Evolutionary conservation across 345 rosid genomes (phyloP).

Genomic region (Euphorbia lathyris): DNA sequence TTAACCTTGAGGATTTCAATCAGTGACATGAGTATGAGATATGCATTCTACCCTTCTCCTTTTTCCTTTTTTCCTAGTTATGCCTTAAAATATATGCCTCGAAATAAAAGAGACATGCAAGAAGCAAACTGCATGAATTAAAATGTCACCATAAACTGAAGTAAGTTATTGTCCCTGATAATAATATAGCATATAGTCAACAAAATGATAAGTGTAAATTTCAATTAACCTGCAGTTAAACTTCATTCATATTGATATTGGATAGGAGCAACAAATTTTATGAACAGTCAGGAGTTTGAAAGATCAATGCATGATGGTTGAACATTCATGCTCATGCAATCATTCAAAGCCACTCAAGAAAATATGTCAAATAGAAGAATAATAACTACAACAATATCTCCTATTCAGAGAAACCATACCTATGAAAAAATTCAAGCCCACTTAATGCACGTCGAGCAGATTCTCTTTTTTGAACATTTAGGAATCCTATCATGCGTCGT

Average conservation of each 20-base stretch:
- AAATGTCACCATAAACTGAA: neutral
- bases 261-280: neutral
- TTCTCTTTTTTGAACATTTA: conserved; percentile 86
- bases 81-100: no score
- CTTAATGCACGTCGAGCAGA: conserved; percentile 78
- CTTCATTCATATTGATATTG: neutral
- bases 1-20: neutral
- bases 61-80: neutral
- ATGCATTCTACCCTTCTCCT: neutral
- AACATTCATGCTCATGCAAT: neutral
- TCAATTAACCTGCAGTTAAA: neutral
- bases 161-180: neutral
- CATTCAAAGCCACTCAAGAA: conserved; percentile 7
- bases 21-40: neutral
- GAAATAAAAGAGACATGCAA: neutral
- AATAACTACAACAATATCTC: conserved; percentile 4
- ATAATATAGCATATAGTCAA: neutral
- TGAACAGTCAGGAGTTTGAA: neutral
- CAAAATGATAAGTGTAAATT: neutral
- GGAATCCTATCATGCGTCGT: conserved; percentile 88
- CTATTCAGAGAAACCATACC: conserved; percentile 46
- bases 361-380: neutral
- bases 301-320: neutral
- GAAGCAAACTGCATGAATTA: neutral
- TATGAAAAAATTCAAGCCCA: conserved; percentile 95